phyloP scores from a whole-genome alignment of 208 protist genomes.

The Leishmania guyanensis region DNA sequence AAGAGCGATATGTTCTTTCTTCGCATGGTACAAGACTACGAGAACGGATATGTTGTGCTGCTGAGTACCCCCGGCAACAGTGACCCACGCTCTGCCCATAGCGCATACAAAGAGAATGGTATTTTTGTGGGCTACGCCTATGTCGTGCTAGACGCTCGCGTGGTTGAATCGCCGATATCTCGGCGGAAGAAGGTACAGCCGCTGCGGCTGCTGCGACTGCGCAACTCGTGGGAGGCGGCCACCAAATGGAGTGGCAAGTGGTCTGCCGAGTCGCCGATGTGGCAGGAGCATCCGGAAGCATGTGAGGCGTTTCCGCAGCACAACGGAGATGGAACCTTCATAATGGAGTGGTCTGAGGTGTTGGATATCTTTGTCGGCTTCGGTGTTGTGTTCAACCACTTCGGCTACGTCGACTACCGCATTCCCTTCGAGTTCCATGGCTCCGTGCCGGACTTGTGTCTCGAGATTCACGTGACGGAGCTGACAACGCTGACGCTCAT shows the following conservation, averaged over 20 bases:
- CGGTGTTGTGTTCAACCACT: conserved; percentile 77
- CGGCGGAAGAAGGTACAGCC: conserved; percentile 11
- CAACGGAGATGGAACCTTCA: conserved; percentile 61
- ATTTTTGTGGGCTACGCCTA: conserved; percentile 72
- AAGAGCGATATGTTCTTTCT: conserved; percentile 57
- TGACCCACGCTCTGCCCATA: conserved; percentile 29
- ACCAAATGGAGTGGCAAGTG: conserved; percentile 58
- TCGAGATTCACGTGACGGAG: conserved; percentile 58
- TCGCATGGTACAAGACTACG: conserved; percentile 43
- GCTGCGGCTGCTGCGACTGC: conserved; percentile 61
- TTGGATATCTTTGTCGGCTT: conserved; percentile 69
- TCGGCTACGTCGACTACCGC: conserved; percentile 72
- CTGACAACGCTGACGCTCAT: conserved; percentile 62
- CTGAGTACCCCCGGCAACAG: conserved; percentile 25
- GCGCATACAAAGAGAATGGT: conserved; percentile 45
- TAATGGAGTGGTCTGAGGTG: conserved; percentile 77
- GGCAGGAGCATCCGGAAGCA: conserved; percentile 57
- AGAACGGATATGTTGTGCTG: conserved; percentile 47
- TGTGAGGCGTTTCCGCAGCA: conserved; percentile 41
- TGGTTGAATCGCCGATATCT: conserved; percentile 39
- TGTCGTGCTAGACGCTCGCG: conserved; percentile 52
- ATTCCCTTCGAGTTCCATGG: conserved; percentile 73
- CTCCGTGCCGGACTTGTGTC: conserved; percentile 59
- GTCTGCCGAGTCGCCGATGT: conserved; percentile 58
- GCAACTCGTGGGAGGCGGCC: conserved; percentile 60